Base-by-base conservation (phyloP, 345 rosid species). In the Hibiscus mutabilis region DNA sequence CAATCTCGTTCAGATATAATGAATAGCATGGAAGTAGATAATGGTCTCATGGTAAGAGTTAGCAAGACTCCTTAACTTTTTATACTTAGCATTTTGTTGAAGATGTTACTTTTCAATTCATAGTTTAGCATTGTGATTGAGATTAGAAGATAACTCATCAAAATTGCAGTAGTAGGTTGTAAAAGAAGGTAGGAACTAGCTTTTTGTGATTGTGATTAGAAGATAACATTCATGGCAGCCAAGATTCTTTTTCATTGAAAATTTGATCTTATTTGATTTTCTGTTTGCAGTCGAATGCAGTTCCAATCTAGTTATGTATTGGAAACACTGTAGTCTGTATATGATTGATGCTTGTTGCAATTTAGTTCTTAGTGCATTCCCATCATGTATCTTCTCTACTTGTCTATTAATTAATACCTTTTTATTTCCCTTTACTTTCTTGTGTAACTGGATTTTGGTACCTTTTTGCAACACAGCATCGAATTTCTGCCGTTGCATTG, bases 21-120 rank as follows among this genome's bases (percentile, higher is more conserved):
- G 52, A 79, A 75, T 61, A 79, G 58, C 79, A 87, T 86, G 94
- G 94, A 89, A 44, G 77, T 86, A 63, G 93, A 89, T 77, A 71
- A 71, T 21, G 71, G 73, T 25, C 84, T 73, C 58, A 59, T 57
- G 86, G 96, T 86, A 82, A 83, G 82, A 59, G 59, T 60, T 47
- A 9, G 59, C 46, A 58, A 51, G 56, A 6, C 16, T 63, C 51
- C 46, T 62, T 62, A 35, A 35, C 22, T 33, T 35, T 35, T 37
- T 37, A 35, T 60, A 31, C 65, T 16, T 60, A 29, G 7, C 22
- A 31, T 33, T 62, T 18, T 62, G 6, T 24, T n/a, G 47, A 18
- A n/a, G 18, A 35, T 62, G 18, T 35, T 62, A 24, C 25, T n/a
- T 61, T 18, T 21, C 15, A 1, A 21, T n/a, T 11, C 16, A 5